A percentile compares a stretch with the other conserved stretches of the same genome.
Conservation (phyloP, 2,329 filamentous ascomycete genomes). For the Fusarium redolens region DNA sequence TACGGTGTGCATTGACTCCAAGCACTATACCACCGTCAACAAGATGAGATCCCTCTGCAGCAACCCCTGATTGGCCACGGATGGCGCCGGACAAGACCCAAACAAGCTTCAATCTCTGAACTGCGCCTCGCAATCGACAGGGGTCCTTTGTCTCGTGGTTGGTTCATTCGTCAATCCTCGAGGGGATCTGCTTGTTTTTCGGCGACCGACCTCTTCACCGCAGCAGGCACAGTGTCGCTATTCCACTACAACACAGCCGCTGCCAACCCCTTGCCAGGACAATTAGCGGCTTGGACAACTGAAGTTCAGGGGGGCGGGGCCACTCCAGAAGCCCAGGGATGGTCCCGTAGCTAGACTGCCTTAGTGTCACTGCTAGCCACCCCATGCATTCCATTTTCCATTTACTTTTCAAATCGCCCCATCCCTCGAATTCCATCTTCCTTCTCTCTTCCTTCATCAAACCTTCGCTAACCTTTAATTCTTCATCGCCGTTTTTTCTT, state of each 20-base stretch:
- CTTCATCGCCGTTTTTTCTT: slow-evolving; percentile 35
- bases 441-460: slow-evolving; percentile 34
- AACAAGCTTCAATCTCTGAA: slow-evolving; percentile 44
- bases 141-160: slow-evolving; percentile 18
- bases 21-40: slow-evolving; percentile 43
- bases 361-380: slow-evolving; percentile 2
- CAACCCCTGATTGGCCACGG: slow-evolving; percentile 35
- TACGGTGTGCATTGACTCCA: slow-evolving; percentile 34
- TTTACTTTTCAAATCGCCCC: slow-evolving; percentile 39
- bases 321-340: slow-evolving; percentile 12
- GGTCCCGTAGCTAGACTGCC: slow-evolving; percentile 11
- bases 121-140: slow-evolving; percentile 41
- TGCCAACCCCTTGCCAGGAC: slow-evolving; percentile 29
- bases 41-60: slow-evolving; percentile 40
- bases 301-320: slow-evolving; percentile 20
- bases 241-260: slow-evolving; percentile 22
- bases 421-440: slow-evolving; percentile 26
- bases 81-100: slow-evolving; percentile 22
- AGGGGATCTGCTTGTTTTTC: slow-evolving; percentile 20
- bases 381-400: slow-evolving; percentile 33
- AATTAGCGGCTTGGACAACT: slow-evolving; percentile 33
- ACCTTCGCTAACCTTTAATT: slow-evolving; percentile 44
- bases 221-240: slow-evolving; percentile 23
- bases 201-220: slow-evolving; percentile 12
- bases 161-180: slow-evolving; percentile 8